Evolutionary conservation across 257 asterid genomes (phyloP).

Genomic region (Rhazya stricta): DNA sequence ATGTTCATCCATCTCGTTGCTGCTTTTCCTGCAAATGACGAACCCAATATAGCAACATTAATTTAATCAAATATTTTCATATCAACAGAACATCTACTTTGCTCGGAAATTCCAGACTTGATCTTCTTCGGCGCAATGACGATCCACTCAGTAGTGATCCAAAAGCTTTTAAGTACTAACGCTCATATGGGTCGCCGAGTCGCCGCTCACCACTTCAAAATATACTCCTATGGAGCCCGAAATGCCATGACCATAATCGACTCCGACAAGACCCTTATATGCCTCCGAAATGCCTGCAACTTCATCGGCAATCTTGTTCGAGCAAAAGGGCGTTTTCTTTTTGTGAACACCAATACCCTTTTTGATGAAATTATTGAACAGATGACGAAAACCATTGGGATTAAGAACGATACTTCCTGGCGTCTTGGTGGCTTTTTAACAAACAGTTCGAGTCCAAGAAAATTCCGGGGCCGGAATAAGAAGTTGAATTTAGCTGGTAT

Average conservation of each 20-base stretch:
- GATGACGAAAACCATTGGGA: conserved; percentile 56
- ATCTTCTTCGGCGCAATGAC: conserved; percentile 45
- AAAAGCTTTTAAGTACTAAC: conserved; percentile 72
- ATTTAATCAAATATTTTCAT: background rate
- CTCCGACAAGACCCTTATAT: conserved; percentile 78
- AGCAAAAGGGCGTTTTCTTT: conserved; percentile 60
- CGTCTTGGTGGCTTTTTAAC: conserved; percentile 93
- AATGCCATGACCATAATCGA: conserved; percentile 67
- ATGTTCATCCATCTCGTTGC: background rate
- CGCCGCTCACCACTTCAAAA: conserved; percentile 86
- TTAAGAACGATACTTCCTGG: conserved; percentile 79
- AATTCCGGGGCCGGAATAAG: conserved; percentile 80
- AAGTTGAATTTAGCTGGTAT: conserved; percentile 59
- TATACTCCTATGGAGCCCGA: conserved; percentile 72
- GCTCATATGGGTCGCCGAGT: conserved; percentile 89
- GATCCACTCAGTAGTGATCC: conserved; percentile 72
- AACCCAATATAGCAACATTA: background rate
- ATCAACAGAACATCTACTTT: background rate
- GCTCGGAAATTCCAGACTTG: background rate
- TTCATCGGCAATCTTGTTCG: conserved; percentile 79
- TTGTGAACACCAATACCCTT: conserved; percentile 76
- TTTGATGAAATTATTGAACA: conserved; percentile 75
- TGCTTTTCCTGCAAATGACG: background rate
- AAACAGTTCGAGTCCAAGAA: conserved; percentile 76
- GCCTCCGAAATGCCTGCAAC: conserved; percentile 84